Evolutionary conservation across 225 moss, liverwort and hornwort species (phyloP), one percentile per base, ranked within the genome.

Genomic region (Rhytidiadelphus loreus): DNA sequence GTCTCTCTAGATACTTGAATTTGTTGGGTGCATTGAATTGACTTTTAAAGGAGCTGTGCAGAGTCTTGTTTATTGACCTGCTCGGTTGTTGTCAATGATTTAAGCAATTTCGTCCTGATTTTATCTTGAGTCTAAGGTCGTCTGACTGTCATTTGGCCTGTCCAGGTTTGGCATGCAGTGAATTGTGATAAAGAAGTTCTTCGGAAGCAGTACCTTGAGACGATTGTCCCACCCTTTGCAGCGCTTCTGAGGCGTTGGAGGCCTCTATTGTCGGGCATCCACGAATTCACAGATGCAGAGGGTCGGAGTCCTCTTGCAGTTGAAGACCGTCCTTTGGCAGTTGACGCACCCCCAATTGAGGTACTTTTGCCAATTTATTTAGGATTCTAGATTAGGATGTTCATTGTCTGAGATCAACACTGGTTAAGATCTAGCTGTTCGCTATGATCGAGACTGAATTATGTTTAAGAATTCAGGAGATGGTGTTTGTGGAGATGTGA

Each of bases 261-360:
- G 88, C 98, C 98, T 75, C 93, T 98, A 75, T 85, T 98, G 58
- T 98, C 98, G 41, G 98, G 98, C 81, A 94, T 97, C 71, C 95
- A 97, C 87, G 98, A 97, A 89, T 95, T 98, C 69, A 98, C 98
- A 72, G 98, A 98, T 92, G 88, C 98, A 50, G 97, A 98, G 57
- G 97, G 98, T 89, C 98, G 97, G 91, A 98, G 97, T 93, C 98
- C 98, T 44, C 94, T 98, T 86, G 97, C 98, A 89, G 98, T 98
- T 89, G 98, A 98, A 94, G 98, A 98, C 90, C 95, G 98, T 86
- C 95, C 98, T 68, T 91, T 98, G 88, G 98, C 95, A 83, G 93
- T 95, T 86, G 97, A 98, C 92, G 97, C 95, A 80, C 96, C 93
- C 57, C 97, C 98, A 77, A 87, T 94, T 85, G 97, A 98, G 98